Evolutionary conservation across 2,329 filamentous ascomycete species (phyloP).

Genomic region (Venturia asperata): DNA sequence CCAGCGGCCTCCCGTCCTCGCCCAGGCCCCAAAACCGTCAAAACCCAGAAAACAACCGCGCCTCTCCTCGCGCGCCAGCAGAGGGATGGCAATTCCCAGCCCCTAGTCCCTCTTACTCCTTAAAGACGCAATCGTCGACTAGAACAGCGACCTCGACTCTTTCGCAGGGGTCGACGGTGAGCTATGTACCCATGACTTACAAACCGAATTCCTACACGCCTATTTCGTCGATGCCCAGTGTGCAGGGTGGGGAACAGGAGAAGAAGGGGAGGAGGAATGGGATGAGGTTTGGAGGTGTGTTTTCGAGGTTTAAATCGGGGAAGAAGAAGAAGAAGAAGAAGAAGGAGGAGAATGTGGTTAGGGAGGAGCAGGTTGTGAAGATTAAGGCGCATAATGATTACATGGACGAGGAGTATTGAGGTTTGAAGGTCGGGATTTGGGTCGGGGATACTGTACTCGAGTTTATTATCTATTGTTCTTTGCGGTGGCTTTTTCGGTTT

Average conservation of each 20-base stretch:
- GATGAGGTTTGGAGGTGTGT: background rate
- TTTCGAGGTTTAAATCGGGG: background rate
- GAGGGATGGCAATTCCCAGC: background rate
- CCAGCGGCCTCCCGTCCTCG: conserved; percentile 1
- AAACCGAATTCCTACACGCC: background rate
- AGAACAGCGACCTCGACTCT: background rate
- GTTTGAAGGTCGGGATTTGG: background rate
- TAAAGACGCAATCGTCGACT: background rate
- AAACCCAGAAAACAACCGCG: background rate
- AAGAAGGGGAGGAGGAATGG: background rate
- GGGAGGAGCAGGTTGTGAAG: background rate
- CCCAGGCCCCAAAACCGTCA: background rate
- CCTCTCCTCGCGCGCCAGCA: background rate
- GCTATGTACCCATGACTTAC: background rate
- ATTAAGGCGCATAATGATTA: background rate
- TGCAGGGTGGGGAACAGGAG: background rate
- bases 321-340: background rate
- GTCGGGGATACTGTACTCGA: no score
- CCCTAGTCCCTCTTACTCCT: background rate
- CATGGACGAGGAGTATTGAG: conserved; percentile 8
- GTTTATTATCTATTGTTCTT: no score
- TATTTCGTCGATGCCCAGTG: background rate
- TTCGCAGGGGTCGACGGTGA: background rate
- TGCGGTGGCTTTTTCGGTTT: no score
- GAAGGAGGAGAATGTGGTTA: background rate